phyloP scores from a whole-genome alignment of 108 stramenopile genomes.

The Cylindrotheca fusiformis region DNA sequence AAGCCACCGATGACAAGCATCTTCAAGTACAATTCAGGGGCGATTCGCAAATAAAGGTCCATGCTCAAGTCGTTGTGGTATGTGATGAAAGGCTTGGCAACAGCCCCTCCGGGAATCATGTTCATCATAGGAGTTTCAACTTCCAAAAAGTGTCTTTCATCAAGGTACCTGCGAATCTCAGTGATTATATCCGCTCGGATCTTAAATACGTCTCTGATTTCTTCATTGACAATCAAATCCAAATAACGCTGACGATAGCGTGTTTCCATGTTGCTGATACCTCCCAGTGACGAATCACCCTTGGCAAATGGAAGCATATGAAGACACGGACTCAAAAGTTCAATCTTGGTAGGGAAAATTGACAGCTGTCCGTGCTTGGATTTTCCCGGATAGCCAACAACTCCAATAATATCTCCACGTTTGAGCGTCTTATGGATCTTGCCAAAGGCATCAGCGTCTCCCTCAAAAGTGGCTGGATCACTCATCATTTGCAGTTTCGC shows the following conservation, averaged over 20 bases:
- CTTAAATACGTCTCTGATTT: conserved; percentile 82
- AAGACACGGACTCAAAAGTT: conserved; percentile 94
- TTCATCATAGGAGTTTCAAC: conserved; percentile 99
- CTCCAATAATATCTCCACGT: conserved; percentile 97
- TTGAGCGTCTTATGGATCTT: conserved; percentile 76
- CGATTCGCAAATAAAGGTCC: conserved; percentile 94
- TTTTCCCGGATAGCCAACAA: conserved; percentile 89
- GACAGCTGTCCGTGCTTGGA: conserved; percentile 96
- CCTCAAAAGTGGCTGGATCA: conserved; percentile 80
- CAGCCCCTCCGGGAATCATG: conserved; percentile 98
- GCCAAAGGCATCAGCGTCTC: conserved; percentile 87
- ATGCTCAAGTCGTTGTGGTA: conserved; percentile 97
- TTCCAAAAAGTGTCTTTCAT: conserved; percentile 95
- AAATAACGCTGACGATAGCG: conserved; percentile 98
- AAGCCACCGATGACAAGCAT: conserved; percentile 97
- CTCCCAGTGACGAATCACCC: conserved; percentile 67
- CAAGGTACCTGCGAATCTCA: conserved; percentile 91
- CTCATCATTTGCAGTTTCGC: conserved; percentile 95
- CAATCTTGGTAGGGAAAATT: conserved; percentile 85
- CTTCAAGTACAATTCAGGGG: conserved; percentile 98
- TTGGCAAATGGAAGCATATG: conserved; percentile 97
- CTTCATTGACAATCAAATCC: conserved; percentile 95
- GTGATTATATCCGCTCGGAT: conserved; percentile 92
- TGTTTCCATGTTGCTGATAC: conserved; percentile 94
- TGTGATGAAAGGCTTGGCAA: conserved; percentile 97